Percentiles rank a stretch among this genome's conserved stretches.
These are phyloP conservation scores for Lactarius vividus DNA, from an alignment of 768 basidiomycete genomes.

Conservation along the genomic window DNA sequence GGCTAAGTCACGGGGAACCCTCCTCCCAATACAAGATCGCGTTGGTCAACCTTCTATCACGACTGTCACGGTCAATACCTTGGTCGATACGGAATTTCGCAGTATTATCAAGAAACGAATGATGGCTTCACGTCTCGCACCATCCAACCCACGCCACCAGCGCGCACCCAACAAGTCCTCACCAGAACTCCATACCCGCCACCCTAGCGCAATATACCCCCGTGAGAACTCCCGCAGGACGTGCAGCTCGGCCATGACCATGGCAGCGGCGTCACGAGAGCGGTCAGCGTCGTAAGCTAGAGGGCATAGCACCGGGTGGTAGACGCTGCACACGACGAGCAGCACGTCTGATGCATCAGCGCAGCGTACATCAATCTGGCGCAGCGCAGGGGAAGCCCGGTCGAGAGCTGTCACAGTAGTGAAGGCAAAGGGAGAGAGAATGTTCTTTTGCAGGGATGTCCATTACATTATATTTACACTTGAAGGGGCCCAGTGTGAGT, in stretches of 20 bases:
- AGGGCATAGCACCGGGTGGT: neutral
- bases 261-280: neutral
- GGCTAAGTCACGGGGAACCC: no score
- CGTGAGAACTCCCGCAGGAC: constrained; percentile 34
- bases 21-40: no score
- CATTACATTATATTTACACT: no score
- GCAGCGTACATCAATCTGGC: neutral
- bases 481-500: no score
- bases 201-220: constrained; percentile 29
- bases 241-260: constrained; percentile 23
- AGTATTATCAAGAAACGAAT: neutral
- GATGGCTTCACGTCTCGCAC: no score
- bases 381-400: constrained; percentile 5
- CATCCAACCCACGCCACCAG: no score
- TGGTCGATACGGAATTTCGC: no score
- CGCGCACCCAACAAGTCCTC: constrained; percentile 5
- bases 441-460: no score
- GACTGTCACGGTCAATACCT: neutral
- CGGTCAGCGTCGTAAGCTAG: no score
- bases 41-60: no score
- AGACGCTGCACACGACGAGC: constrained; percentile 12
- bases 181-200: constrained; percentile 22
- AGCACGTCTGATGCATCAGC: neutral
- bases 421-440: no score
- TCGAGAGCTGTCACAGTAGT: constrained; percentile 14